Percentiles rank a stretch among this genome's conserved stretches.
These are phyloP conservation scores for Hemileccinum impolitum DNA, from an alignment of 768 basidiomycete species.

Conservation along the genomic window DNA sequence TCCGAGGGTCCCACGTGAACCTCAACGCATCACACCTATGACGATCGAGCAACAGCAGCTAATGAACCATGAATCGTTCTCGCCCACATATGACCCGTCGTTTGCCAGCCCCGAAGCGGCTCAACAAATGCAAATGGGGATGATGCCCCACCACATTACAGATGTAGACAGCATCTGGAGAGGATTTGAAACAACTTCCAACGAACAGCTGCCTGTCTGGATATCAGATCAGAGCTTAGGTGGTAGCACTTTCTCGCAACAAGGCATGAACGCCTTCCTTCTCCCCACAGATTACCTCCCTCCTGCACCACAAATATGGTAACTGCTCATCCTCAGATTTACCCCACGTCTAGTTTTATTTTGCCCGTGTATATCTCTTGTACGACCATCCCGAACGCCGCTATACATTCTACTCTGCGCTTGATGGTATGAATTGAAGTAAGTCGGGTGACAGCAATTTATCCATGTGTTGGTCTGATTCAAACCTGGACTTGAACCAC, in stretches of 20 bases:
- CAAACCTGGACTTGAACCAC: slow-evolving; percentile 6
- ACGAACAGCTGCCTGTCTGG: slow-evolving; percentile 81
- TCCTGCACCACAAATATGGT: slow-evolving; percentile 75
- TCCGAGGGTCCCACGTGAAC: slow-evolving; percentile 54
- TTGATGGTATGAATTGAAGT: no score
- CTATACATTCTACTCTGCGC: slow-evolving; percentile 14
- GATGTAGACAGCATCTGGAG: slow-evolving; percentile 70
- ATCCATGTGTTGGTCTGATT: slow-evolving; percentile 11
- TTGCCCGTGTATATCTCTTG: slow-evolving; percentile 23
- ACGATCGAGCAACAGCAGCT: slow-evolving; percentile 40
- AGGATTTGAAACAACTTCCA: slow-evolving; percentile 67
- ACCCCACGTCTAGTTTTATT: slow-evolving; percentile 15
- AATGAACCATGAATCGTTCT: slow-evolving; percentile 48
- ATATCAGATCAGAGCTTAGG: slow-evolving; percentile 81
- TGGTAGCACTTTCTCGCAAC: slow-evolving; percentile 69
- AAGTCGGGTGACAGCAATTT: no score
- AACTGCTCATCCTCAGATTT: slow-evolving; percentile 14
- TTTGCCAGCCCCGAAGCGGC: slow-evolving; percentile 34
- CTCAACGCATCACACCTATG: slow-evolving; percentile 48
- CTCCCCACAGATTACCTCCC: slow-evolving; percentile 74
- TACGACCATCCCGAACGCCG: slow-evolving; percentile 19
- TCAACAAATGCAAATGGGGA: slow-evolving; percentile 31
- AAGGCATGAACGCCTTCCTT: slow-evolving; percentile 84
- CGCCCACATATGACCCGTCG: slow-evolving; percentile 52
- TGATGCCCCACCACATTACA: slow-evolving; percentile 21